A percentile compares a stretch with the other conserved stretches of the same genome.
Conservation (phyloP, 169 alveolate species). For the Plasmodium vivax region DNA sequence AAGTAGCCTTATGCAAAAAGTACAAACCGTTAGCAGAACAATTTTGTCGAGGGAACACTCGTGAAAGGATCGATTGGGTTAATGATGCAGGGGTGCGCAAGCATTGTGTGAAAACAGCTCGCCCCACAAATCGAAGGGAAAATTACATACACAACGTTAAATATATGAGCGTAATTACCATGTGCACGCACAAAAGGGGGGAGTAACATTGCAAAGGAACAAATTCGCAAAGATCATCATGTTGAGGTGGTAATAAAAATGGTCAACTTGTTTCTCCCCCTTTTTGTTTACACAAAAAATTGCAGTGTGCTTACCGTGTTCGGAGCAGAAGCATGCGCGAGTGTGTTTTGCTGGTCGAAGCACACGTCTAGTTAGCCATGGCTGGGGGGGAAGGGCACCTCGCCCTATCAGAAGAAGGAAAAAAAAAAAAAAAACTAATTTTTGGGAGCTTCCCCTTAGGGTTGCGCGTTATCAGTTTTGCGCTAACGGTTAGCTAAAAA, state of each 20-base stretch:
- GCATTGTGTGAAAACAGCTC: neutral
- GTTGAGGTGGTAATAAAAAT: neutral
- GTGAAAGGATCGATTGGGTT: neutral
- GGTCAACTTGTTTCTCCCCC: neutral
- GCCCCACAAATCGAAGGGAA: neutral
- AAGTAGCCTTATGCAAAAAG: neutral
- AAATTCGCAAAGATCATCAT: neutral
- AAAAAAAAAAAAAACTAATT: neutral
- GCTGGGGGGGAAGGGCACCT: neutral
- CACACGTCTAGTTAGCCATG: neutral
- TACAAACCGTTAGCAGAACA: neutral
- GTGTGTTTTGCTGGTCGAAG: neutral
- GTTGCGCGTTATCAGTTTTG: neutral
- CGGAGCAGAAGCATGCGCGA: neutral
- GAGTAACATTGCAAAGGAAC: neutral
- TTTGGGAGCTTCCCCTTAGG: neutral
- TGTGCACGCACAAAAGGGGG: neutral
- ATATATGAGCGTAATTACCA: neutral
- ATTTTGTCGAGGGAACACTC: neutral
- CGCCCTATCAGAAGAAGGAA: neutral
- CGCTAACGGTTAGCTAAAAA: neutral
- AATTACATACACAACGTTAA: neutral
- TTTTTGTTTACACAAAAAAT: neutral
- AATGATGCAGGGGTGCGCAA: neutral
- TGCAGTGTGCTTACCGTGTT: neutral